These are phyloP conservation scores for Epichloe hybrida DNA, from an alignment of 2,329 filamentous ascomycete species.

Conservation along the genomic window DNA sequence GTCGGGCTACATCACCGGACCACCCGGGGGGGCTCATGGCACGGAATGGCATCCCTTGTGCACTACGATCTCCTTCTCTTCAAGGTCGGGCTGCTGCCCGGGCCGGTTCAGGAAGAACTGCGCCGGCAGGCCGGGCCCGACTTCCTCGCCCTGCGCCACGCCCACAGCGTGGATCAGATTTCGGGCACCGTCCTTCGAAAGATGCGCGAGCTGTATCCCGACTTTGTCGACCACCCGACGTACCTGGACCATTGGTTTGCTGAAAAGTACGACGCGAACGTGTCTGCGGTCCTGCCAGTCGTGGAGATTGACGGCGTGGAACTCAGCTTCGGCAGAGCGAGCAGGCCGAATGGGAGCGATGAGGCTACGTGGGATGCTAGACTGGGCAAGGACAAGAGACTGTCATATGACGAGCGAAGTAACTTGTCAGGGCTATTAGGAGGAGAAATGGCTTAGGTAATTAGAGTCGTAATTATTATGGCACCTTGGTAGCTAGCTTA, in stretches of 20 bases:
- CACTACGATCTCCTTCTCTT: constrained; percentile 58
- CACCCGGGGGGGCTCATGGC: constrained; percentile 54
- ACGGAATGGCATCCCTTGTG: constrained; percentile 48
- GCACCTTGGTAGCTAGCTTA: too few relatives aligned
- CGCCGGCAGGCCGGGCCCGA: constrained; percentile 33
- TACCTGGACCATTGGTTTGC: constrained; percentile 37
- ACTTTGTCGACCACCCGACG: constrained; percentile 35
- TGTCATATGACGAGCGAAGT: neutral
- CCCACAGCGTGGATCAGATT: constrained; percentile 52
- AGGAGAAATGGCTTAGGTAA: too few relatives aligned
- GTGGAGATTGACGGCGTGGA: constrained; percentile 30
- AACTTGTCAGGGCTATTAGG: too few relatives aligned
- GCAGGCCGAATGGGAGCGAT: constrained; percentile 41
- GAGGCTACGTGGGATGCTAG: constrained; percentile 42
- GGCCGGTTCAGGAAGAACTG: constrained; percentile 37
- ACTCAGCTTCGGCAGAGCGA: constrained; percentile 29
- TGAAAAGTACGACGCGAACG: constrained; percentile 24
- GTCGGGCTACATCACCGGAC: constrained; percentile 50
- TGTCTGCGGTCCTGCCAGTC: constrained; percentile 29
- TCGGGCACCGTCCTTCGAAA: constrained; percentile 43
- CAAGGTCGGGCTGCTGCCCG: constrained; percentile 42
- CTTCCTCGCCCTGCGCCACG: constrained; percentile 44
- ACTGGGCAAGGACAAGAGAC: constrained; percentile 24
- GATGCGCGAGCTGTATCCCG: constrained; percentile 38
- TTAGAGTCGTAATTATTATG: too few relatives aligned